phyloP scores from a whole-genome alignment of 345 rosid species.

The Litchi chinensis region DNA sequence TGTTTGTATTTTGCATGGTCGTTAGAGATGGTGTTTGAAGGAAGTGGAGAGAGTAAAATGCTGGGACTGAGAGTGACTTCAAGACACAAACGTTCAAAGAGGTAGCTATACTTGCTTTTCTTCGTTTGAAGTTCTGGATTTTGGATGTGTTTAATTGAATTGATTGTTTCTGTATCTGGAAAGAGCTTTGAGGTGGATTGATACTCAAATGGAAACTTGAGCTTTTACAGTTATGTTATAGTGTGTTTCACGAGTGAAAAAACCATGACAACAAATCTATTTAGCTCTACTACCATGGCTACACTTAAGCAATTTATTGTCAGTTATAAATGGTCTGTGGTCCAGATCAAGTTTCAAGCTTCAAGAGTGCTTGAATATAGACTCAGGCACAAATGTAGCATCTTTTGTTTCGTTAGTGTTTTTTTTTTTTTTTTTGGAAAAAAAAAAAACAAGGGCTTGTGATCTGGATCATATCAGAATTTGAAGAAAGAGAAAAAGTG shows the following conservation, averaged over 20 bases:
- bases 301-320: constrained; percentile 23
- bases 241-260: constrained; percentile 18
- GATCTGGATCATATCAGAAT: constrained; percentile 14
- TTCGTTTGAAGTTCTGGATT: constrained; percentile 31
- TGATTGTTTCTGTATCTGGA: constrained; percentile 37
- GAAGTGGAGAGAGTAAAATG: constrained; percentile 47
- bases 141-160: constrained; percentile 27
- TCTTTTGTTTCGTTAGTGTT: background rate
- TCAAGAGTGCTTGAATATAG: constrained; percentile 22
- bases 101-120: constrained; percentile 49
- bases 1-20: constrained; percentile 16
- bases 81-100: constrained; percentile 82
- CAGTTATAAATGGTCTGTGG: constrained; percentile 22
- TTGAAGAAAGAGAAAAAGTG: constrained; percentile 6
- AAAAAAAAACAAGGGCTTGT: background rate
- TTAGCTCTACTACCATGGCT: constrained; percentile 24
- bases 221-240: constrained; percentile 16
- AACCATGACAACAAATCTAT: background rate
- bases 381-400: background rate
- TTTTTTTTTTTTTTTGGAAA: background rate
- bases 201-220: constrained; percentile 18
- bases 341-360: constrained; percentile 18
- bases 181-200: constrained; percentile 27
- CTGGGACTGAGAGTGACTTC: constrained; percentile 54
- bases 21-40: constrained; percentile 60